Evolutionary conservation across 108 stramenopile genomes (phyloP).

Genomic region (Cyclotella baltica): DNA sequence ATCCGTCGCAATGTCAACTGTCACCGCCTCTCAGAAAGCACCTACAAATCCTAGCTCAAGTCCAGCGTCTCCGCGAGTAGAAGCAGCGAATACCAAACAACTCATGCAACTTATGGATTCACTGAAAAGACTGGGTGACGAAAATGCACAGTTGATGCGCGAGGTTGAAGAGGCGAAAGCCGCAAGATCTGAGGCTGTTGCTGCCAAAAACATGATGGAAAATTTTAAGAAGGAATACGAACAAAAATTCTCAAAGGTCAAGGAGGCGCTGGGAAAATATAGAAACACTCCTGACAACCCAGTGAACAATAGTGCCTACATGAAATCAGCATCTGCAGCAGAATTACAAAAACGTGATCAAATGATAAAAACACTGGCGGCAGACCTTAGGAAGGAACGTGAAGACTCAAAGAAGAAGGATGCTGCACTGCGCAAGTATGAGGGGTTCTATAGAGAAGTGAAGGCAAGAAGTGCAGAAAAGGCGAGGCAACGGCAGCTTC

Average conservation of each 20-base stretch:
- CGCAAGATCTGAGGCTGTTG: conserved; percentile 77
- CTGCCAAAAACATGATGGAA: conserved; percentile 76
- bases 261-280: conserved; percentile 77
- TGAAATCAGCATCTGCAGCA: conserved; percentile 52
- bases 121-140: conserved; percentile 84
- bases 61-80: conserved; percentile 1
- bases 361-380: conserved; percentile 77
- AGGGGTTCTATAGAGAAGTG: conserved; percentile 87
- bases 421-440: conserved; percentile 82
- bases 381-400: conserved; percentile 83
- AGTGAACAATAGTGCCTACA: conserved; percentile 46
- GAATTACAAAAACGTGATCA: conserved; percentile 78
- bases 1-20: conserved; percentile 51
- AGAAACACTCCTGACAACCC: conserved; percentile 52
- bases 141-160: conserved; percentile 82
- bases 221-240: conserved; percentile 76
- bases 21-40: conserved; percentile 30
- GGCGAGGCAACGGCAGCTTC: conserved; percentile 64
- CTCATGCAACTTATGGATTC: conserved; percentile 89
- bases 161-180: conserved; percentile 83
- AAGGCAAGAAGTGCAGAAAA: conserved; percentile 88
- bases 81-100: conserved; percentile 76
- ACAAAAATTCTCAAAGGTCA: conserved; percentile 68
- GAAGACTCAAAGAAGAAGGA: conserved; percentile 89
- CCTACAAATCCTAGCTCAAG: neutral